Percentiles rank a stretch among this genome's conserved stretches.
phyloP scores from a whole-genome alignment of 441 rosid species.

The Gossypium schwendimanii region DNA sequence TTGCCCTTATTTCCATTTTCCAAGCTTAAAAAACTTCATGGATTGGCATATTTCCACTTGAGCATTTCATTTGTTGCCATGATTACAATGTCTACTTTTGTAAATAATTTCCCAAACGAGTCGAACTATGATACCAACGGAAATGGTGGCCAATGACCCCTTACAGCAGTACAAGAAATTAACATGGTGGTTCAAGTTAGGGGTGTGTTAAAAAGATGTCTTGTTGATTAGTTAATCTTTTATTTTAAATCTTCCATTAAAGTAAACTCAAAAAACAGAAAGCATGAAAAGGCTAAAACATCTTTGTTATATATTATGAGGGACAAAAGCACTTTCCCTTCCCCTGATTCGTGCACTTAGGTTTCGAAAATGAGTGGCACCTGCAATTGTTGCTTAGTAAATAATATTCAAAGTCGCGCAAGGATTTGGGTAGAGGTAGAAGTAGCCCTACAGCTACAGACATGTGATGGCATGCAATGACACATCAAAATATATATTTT shows the following conservation, averaged over 20 bases:
- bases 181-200: not conserved
- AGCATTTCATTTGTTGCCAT: not conserved
- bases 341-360: not conserved
- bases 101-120: not conserved
- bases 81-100: not conserved
- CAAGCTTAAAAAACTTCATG: not conserved
- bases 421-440: not conserved
- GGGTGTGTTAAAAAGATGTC: not conserved
- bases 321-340: not conserved
- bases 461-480: not conserved
- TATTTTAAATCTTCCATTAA: slow-evolving; percentile 5
- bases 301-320: not conserved
- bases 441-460: not conserved
- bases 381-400: not conserved
- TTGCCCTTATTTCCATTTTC: not conserved
- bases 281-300: slow-evolving; percentile 2
- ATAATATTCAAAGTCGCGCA: not conserved
- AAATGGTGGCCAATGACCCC: not conserved
- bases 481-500: not conserved
- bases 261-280: not conserved
- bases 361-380: slow-evolving; percentile 5
- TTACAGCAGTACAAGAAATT: not conserved
- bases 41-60: not conserved
- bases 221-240: not conserved
- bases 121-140: not conserved